Base-by-base conservation (phyloP, 331 rosid species). In the Spiraea crenata region DNA sequence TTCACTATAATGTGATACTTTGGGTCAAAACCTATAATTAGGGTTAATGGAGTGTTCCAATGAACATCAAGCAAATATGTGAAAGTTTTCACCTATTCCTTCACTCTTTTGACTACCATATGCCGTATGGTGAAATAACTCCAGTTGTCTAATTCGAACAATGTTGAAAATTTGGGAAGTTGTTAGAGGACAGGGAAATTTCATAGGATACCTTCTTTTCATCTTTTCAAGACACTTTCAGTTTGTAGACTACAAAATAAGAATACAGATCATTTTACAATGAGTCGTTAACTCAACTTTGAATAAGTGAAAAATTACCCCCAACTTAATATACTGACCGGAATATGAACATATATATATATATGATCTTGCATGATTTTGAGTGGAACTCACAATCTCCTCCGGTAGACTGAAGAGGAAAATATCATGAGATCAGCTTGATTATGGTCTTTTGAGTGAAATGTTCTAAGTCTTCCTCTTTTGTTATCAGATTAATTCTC, bases 101-200 rank as follows among this genome's bases (percentile, higher is more conserved):
- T 35, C 64, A 37, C 64, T 51, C 50, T 52, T 54, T 69, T 41
- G 63, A 69, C 62, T 6, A 15, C 4, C 5, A 44, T 63, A 72
- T 80, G 92, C 56, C 88, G 87, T 85, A 82, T 61, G 55, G 46
- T 40, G 58, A 46, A 69, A 47, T 66, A 70, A 39, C 77, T 62
- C 82, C 59, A 54, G 49, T 56, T 17, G 54, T 77, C 69, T 71
- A 73, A 63, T 51, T 35, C 16, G 5, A 64, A 57, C 48, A 65
- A 34, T 74, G 39, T 55, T 15, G 13, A 63, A 52, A 10, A 40
- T 55, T 52, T 31, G 19, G 40, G 45, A 15, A 65, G 49, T 45
- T 16, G 63, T n/a, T 65, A n/a, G 76, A 72, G 46, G 69, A 4
- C 0, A 50, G 14, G n/a, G 3, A 54, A n/a, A 40, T 39, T 17